Evolutionary conservation across 2,329 filamentous ascomycete genomes (phyloP).

Genomic region (Zymoseptoria crescenta): DNA sequence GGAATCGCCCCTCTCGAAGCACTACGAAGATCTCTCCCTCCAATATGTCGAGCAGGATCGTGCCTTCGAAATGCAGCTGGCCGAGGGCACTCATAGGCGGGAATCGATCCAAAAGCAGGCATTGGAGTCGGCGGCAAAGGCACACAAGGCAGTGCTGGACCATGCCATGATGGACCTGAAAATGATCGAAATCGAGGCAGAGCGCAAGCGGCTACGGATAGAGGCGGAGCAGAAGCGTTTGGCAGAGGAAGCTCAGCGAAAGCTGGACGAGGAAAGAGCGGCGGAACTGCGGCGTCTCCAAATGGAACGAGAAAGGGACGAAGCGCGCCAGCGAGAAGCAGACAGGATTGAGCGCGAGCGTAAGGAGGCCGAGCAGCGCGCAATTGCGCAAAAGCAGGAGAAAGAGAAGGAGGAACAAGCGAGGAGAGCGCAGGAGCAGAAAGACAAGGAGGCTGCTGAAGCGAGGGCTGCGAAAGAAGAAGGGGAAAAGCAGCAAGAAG

Average conservation of each 20-base stretch:
- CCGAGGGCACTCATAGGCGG: conserved; percentile 11
- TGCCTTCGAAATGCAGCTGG: conserved; percentile 12
- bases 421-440: conserved; percentile 1
- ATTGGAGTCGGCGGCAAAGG: conserved; percentile 11
- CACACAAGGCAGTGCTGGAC: conserved; percentile 14
- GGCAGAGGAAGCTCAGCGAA: conserved; percentile 10
- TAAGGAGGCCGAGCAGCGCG: conserved; percentile 2
- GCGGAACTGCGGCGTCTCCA: conserved; percentile 3
- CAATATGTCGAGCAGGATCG: conserved; percentile 12
- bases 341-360: conserved; percentile 2
- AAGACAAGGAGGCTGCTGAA: neutral
- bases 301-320: conserved; percentile 8
- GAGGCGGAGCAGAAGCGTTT: conserved; percentile 10
- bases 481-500: conserved; percentile 5
- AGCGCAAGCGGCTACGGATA: conserved; percentile 7
- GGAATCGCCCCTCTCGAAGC: conserved; percentile 1
- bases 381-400: neutral
- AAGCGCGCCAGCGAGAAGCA: conserved; percentile 1
- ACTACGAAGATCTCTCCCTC: conserved; percentile 12
- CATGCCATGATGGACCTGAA: conserved; percentile 12
- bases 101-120: conserved; percentile 15
- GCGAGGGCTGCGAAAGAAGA: neutral
- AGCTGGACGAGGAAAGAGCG: conserved; percentile 7
- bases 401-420: conserved; percentile 4
- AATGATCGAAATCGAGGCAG: conserved; percentile 10